Base-by-base conservation (phyloP, 768 basidiomycete genomes). In the Megacollybia marginata region DNA sequence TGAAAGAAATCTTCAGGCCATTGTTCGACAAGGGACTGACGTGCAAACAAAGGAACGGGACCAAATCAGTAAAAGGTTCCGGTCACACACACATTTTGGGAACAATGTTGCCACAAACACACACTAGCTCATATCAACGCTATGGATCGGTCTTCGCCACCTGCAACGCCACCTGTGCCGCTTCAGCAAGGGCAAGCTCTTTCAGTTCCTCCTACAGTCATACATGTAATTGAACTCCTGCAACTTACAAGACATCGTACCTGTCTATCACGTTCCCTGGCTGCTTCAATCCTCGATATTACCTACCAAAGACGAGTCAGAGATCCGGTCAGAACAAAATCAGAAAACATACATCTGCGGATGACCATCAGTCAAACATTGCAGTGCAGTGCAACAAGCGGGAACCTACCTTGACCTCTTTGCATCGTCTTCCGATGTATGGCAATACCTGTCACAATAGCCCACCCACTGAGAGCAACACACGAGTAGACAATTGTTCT, bases 341-440 rank as follows among this genome's bases (percentile, higher is more conserved):
- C 38, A 2, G 6, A 28, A 28, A 28, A 3, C 38, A 18, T 40
- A 40, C 38, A 40, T 40, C 38, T 40, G 8, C 18, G 18, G 18
- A 8, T 40, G 2, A 15, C 38, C 15, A 40, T 40, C 18, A 13
- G 18, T 40, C 18, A 13, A 8, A 18, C 38, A 15, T 18, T 18
- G 38, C 15, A 40, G 38, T 15, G 18, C 38, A 40, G 8, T 40
- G 8, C 38, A 40, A 18, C 15, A 40, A 40, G 10, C 23, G 23
- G 38, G 13, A 5, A 40, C 18, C 50, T 61, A 81, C 82, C 81
- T 77, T 72, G 69, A 48, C 78, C 79, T 48, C 72, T 68, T 46
- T 68, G 67, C 52, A 83, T 62, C 4, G 78, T 80, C 44, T 80
- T 72, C 19, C 65, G 67, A 59, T 85, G 82, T 4, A 79, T 70